Evolutionary conservation across 352 stramenopile genomes (phyloP).

Genomic region (Globisporangium cederbergense): DNA sequence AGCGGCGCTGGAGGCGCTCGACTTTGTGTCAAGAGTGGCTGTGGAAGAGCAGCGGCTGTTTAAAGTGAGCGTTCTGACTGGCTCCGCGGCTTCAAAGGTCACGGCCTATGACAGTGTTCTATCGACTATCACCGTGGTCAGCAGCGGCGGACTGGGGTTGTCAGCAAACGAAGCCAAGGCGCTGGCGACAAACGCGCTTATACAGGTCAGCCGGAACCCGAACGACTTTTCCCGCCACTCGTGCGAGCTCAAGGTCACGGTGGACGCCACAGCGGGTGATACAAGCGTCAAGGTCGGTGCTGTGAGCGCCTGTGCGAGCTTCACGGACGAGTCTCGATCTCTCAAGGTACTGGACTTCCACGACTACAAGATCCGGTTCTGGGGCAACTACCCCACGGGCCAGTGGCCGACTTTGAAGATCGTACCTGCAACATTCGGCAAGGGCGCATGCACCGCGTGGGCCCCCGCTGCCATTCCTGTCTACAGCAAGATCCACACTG

Average conservation of each 20-base stretch:
- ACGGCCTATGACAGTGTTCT: constrained; percentile 29
- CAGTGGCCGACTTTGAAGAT: constrained; percentile 71
- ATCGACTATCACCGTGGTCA: constrained; percentile 34
- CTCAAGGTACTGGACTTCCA: constrained; percentile 67
- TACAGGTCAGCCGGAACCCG: constrained; percentile 71
- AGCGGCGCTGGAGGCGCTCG: constrained; percentile 31
- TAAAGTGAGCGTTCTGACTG: constrained; percentile 54
- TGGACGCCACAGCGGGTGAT: constrained; percentile 12
- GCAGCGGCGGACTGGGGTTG: constrained; percentile 27
- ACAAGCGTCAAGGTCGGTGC: constrained; percentile 32
- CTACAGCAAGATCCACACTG: constrained; percentile 53
- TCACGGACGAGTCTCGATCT: constrained; percentile 37
- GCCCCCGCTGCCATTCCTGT: constrained; percentile 25
- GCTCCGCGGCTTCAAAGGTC: constrained; percentile 37
- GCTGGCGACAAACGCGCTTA: constrained; percentile 33
- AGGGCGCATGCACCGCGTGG: constrained; percentile 27
- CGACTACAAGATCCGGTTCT: constrained; percentile 72
- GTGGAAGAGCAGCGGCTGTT: constrained; percentile 54
- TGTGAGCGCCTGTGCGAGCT: constrained; percentile 31
- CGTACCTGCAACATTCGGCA: constrained; percentile 35
- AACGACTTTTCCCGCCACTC: constrained; percentile 63
- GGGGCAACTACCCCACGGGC: constrained; percentile 61
- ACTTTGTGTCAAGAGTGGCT: constrained; percentile 39
- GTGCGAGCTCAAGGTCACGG: constrained; percentile 48
- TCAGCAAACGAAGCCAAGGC: constrained; percentile 26